Percentiles rank a stretch among this genome's conserved stretches.
phyloP scores from a whole-genome alignment of 2,329 filamentous ascomycete genomes.

The Chaetothyriales sp. region DNA sequence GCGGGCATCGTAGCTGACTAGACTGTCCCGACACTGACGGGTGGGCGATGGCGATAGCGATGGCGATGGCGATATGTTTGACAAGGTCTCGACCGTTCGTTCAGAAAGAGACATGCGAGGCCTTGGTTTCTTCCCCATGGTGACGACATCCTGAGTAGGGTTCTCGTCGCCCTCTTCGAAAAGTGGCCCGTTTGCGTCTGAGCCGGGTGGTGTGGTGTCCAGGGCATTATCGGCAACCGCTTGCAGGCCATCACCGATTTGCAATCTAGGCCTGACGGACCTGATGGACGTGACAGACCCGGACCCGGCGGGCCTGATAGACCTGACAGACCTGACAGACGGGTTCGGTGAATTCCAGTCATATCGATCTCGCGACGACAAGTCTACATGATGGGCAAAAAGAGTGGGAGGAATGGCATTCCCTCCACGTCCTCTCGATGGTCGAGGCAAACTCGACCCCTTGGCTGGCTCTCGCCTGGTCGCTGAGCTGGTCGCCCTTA shows the following conservation, averaged over 20 bases:
- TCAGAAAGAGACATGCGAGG: conserved; percentile 55
- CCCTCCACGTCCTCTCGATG: neutral
- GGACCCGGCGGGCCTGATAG: too few species aligned
- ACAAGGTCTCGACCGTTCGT: conserved; percentile 71
- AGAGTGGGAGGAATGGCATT: neutral
- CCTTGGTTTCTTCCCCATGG: conserved; percentile 7
- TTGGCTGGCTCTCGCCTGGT: conserved; percentile 1
- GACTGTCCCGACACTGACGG: conserved; percentile 50
- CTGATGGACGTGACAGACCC: neutral
- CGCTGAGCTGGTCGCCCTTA: neutral
- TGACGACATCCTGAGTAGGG: neutral
- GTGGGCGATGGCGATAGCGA: conserved; percentile 57
- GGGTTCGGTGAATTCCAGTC: conserved; percentile 3
- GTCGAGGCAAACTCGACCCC: conserved; percentile 1
- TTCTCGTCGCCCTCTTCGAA: conserved; percentile 15
- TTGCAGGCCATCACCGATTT: conserved; percentile 1
- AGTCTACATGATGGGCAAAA: conserved; percentile 11
- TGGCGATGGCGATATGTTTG: conserved; percentile 66
- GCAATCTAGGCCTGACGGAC: neutral
- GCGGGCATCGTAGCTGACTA: conserved; percentile 54
- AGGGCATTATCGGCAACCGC: conserved; percentile 6
- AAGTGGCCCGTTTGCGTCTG: conserved; percentile 11
- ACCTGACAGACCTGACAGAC: neutral
- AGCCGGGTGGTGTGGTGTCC: conserved; percentile 16
- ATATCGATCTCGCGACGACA: conserved; percentile 9